Evolutionary conservation across 2,329 filamentous ascomycete genomes (phyloP).

Genomic region (Achaetomium macrosporum): DNA sequence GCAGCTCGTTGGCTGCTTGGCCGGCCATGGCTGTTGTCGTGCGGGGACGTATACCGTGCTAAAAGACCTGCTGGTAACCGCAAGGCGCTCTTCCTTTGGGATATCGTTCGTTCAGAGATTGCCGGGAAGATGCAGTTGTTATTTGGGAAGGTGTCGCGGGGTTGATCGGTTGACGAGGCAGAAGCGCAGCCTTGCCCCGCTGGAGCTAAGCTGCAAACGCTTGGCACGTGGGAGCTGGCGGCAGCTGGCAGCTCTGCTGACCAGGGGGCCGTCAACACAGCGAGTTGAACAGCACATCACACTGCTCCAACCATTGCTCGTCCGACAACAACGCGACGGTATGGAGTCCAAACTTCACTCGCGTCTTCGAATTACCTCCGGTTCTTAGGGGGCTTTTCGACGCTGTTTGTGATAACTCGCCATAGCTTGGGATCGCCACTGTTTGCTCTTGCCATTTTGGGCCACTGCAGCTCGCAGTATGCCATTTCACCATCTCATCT

Average conservation of each 20-base stretch:
- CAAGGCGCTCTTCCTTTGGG: not conserved
- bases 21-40: conserved; percentile 40
- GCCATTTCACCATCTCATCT: too few relatives aligned
- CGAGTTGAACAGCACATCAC: too few relatives aligned
- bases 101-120: not conserved
- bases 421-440: too few relatives aligned
- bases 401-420: too few relatives aligned
- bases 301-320: too few relatives aligned
- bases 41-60: not conserved
- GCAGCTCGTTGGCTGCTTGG: conserved; percentile 46
- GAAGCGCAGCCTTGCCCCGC: conserved; percentile 23
- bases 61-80: not conserved
- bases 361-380: too few relatives aligned
- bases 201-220: conserved; percentile 5
- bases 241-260: conserved; percentile 1
- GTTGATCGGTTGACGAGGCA: conserved; percentile 19
- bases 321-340: too few relatives aligned
- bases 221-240: not conserved
- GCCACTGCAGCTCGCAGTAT: too few relatives aligned
- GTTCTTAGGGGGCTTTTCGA: too few relatives aligned
- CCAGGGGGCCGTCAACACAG: too few relatives aligned
- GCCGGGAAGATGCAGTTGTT: not conserved
- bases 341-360: too few relatives aligned
- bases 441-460: too few relatives aligned
- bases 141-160: conserved; percentile 5